phyloP scores from a whole-genome alignment of 805 yeast genomes.

The Candida ortonii region DNA sequence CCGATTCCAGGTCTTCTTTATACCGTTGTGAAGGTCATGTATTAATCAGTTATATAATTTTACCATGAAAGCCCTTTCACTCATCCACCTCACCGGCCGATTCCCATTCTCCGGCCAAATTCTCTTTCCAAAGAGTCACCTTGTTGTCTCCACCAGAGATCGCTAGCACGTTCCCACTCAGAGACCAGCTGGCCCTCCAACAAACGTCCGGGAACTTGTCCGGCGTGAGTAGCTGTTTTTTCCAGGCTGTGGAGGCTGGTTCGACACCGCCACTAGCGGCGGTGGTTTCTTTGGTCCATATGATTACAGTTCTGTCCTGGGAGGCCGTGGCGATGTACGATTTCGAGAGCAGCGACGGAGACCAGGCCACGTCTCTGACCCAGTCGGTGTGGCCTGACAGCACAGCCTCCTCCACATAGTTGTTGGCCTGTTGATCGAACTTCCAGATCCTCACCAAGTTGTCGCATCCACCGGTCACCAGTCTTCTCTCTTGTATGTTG shows the following conservation, averaged over 20 bases:
- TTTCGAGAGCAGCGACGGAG: slow-evolving; percentile 82
- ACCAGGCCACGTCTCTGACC: slow-evolving; percentile 99
- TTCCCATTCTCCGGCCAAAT: slow-evolving; percentile 91
- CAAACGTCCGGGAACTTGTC: slow-evolving; percentile 94
- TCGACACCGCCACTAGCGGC: slow-evolving; percentile 8
- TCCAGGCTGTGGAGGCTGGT: too few species aligned
- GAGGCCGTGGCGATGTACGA: slow-evolving; percentile 95
- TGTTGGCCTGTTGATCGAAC: slow-evolving; percentile 50
- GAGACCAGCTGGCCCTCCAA: slow-evolving; percentile 98
- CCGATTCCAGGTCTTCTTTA: slow-evolving; percentile 27
- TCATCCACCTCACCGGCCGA: slow-evolving; percentile 95
- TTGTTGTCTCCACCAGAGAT: slow-evolving; percentile 95
- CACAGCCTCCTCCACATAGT: slow-evolving; percentile 69
- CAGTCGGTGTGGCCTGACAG: slow-evolving; percentile 93
- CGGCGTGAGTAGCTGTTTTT: slow-evolving; percentile 65
- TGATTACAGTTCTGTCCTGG: slow-evolving; percentile 89
- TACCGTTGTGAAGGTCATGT: slow-evolving; percentile 21
- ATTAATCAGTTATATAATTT: too few species aligned
- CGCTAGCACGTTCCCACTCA: slow-evolving; percentile 93
- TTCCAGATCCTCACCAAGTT: slow-evolving; percentile 91
- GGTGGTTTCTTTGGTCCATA: slow-evolving; percentile 75
- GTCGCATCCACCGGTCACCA: slow-evolving; percentile 95
- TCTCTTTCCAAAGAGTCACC: slow-evolving; percentile 96
- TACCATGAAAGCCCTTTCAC: slow-evolving; percentile 31
- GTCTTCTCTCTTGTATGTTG: slow-evolving; percentile 53